These are phyloP conservation scores for Dianthus caryophyllus DNA, from an alignment of 148 eudicot genomes.

Conservation along the genomic window DNA sequence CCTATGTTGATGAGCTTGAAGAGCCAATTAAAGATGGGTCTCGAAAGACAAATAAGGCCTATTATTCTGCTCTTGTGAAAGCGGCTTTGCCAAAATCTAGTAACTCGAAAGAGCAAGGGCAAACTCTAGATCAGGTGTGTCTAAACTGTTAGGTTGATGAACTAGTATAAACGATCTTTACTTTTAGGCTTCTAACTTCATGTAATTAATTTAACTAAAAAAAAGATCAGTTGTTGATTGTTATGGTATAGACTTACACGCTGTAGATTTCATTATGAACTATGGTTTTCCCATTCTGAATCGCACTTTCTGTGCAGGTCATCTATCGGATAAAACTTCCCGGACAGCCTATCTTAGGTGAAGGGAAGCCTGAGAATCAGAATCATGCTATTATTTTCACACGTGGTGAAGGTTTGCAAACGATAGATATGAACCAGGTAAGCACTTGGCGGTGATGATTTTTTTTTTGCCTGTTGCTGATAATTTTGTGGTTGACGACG, in stretches of 20 bases:
- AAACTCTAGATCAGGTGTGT: conserved; percentile 76
- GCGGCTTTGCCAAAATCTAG: conserved; percentile 84
- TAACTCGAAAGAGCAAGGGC: conserved; percentile 66
- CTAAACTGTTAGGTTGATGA: background rate
- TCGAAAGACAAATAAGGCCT: conserved; percentile 54
- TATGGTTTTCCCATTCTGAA: no score
- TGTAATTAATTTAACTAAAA: background rate
- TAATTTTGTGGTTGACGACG: background rate
- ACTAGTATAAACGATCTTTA: background rate
- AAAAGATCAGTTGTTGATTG: background rate
- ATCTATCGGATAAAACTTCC: conserved; percentile 84
- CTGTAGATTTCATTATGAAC: background rate
- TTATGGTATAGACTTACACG: background rate
- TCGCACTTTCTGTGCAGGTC: conserved; percentile 37
- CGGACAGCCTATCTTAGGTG: conserved; percentile 87
- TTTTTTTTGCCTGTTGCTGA: background rate
- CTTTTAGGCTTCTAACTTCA: background rate
- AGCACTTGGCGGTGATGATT: background rate
- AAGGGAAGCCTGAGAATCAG: conserved; percentile 97
- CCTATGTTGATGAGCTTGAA: conserved; percentile 97
- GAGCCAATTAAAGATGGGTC: conserved; percentile 64
- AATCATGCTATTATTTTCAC: conserved; percentile 96
- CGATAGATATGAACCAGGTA: conserved; percentile 98
- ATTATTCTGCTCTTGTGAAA: conserved; percentile 85
- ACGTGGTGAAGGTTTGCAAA: conserved; percentile 93